These are phyloP conservation scores for Golubevia pallescens DNA, from an alignment of 1,284 basidiomycete genomes.

Conservation along the genomic window DNA sequence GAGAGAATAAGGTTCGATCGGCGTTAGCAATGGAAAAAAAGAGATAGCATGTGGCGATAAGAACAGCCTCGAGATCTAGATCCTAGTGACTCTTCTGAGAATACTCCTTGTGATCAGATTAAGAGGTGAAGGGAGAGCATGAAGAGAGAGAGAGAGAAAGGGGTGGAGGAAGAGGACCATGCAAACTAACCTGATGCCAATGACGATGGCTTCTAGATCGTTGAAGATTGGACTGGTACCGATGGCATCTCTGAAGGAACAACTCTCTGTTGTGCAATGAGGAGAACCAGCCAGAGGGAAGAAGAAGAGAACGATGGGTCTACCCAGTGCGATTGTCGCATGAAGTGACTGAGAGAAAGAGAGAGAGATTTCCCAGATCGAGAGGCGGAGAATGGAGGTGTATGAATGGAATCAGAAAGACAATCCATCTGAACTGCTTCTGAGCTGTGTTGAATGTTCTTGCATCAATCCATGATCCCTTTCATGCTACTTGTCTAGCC, in stretches of 20 bases:
- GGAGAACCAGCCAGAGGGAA: conserved; percentile 53
- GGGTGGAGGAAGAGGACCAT: background rate
- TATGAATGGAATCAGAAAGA: conserved; percentile 1
- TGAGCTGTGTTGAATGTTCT: no score
- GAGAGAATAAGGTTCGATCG: no score
- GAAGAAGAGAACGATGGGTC: conserved; percentile 49
- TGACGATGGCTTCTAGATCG: conserved; percentile 48
- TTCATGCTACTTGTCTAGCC: background rate
- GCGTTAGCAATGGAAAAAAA: no score
- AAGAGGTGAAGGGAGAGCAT: no score
- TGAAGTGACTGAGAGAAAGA: conserved; percentile 27
- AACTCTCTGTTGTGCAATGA: conserved; percentile 42
- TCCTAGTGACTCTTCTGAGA: no score
- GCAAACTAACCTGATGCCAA: conserved; percentile 25
- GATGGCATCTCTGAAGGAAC: conserved; percentile 44
- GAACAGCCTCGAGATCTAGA: no score
- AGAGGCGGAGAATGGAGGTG: background rate
- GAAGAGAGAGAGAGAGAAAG: no score
- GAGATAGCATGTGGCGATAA: no score
- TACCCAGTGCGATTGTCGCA: conserved; percentile 36
- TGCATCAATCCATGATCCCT: background rate
- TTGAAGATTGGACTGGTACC: conserved; percentile 38
- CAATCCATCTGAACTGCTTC: background rate
- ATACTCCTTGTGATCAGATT: no score
- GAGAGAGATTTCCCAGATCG: background rate